These are phyloP conservation scores for Phytophthora capsici DNA, from an alignment of 352 stramenopile genomes.

Conservation along the genomic window DNA sequence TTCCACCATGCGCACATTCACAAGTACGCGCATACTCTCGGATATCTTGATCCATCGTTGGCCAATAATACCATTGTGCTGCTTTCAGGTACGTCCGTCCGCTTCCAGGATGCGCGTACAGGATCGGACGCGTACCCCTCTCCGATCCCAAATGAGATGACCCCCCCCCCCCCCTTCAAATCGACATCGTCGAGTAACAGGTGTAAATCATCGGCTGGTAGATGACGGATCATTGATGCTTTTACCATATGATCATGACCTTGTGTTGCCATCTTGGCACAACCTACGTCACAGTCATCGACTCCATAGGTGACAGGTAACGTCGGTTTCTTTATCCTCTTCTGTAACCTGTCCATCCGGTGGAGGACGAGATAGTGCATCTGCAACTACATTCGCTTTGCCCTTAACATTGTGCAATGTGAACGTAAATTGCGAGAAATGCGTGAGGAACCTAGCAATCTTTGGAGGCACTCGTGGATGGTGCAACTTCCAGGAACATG, in stretches of 20 bases:
- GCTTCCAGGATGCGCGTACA: slow-evolving; percentile 5
- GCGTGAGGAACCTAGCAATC: slow-evolving; percentile 15
- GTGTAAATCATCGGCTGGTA: slow-evolving; percentile 1
- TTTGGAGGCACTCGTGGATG: slow-evolving; percentile 10
- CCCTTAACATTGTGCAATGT: slow-evolving; percentile 16
- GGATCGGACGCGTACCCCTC: slow-evolving; percentile 3
- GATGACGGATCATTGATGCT: slow-evolving; percentile 2
- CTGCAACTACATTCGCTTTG: slow-evolving; percentile 6
- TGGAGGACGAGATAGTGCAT: slow-evolving; percentile 3
- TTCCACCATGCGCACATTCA: slow-evolving; percentile 13
- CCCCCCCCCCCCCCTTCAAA: background rate
- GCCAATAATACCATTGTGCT: slow-evolving; percentile 13
- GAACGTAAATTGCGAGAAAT: slow-evolving; percentile 16
- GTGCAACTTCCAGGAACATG: slow-evolving; percentile 17
- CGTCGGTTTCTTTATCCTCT: slow-evolving; percentile 2
- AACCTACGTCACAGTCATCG: slow-evolving; percentile 1
- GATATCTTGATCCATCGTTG: slow-evolving; percentile 11
- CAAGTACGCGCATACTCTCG: slow-evolving; percentile 21
- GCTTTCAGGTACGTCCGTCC: slow-evolving; percentile 10
- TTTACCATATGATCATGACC: background rate
- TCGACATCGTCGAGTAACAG: slow-evolving; percentile 12
- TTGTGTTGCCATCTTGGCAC: background rate
- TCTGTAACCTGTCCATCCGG: background rate
- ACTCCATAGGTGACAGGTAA: slow-evolving; percentile 1
- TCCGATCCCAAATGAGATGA: background rate